Conservation (phyloP, 805 yeast genomes). For the Ogataea trehaloabstinens region DNA sequence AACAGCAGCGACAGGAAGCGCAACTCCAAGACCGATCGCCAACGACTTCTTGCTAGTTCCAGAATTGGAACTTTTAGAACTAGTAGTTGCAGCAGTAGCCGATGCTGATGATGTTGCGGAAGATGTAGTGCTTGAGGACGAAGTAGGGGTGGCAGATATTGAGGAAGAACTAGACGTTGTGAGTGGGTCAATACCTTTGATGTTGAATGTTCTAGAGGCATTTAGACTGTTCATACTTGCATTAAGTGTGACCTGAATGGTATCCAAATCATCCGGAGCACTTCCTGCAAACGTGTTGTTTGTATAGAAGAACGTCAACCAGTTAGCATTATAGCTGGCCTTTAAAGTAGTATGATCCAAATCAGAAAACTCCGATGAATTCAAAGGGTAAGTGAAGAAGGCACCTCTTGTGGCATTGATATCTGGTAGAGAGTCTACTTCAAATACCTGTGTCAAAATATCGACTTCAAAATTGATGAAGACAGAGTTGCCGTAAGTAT, state of each 20-base stretch:
- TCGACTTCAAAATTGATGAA: constrained; percentile 56
- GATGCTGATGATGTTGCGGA: constrained; percentile 26
- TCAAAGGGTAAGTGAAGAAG: constrained; percentile 56
- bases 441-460: constrained; percentile 53
- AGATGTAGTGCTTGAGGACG: constrained; percentile 30
- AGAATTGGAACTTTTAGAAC: constrained; percentile 6
- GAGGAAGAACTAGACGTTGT: constrained; percentile 22
- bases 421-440: constrained; percentile 48
- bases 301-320: constrained; percentile 63
- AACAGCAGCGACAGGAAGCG: constrained; percentile 62
- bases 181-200: constrained; percentile 47
- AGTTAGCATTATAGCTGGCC: constrained; percentile 45
- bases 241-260: constrained; percentile 41
- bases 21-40: constrained; percentile 93
- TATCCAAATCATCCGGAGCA: constrained; percentile 52
- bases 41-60: constrained; percentile 45
- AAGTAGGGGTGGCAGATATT: constrained; percentile 13
- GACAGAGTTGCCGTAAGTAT: constrained; percentile 59
- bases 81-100: constrained; percentile 14
- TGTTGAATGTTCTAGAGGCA: constrained; percentile 45
- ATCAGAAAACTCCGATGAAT: constrained; percentile 57
- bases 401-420: constrained; percentile 68
- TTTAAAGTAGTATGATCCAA: constrained; percentile 46
- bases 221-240: constrained; percentile 32
- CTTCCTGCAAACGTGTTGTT: constrained; percentile 70